A percentile compares a stretch with the other conserved stretches of the same genome.
Conservation (phyloP, 1,139 yeast species). For the Saccharomyces hybrid region DNA sequence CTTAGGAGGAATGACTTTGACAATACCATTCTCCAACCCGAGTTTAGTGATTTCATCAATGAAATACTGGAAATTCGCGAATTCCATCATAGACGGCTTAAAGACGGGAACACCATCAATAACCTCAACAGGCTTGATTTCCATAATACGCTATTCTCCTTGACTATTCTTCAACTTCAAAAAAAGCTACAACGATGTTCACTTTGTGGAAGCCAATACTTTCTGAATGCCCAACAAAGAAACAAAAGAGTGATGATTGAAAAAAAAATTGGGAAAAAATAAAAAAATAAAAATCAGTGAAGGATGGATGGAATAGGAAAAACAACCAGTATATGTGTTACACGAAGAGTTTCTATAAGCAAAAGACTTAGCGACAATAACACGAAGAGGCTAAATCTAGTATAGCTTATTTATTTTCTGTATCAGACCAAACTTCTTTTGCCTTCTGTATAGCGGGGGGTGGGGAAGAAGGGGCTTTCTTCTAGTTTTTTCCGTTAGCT, state of each 20-base stretch:
- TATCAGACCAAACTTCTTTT: not conserved
- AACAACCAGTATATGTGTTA: not conserved
- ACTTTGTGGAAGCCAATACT: not conserved
- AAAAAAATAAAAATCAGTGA: too few species aligned
- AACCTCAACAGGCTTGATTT: slow-evolving; percentile 35
- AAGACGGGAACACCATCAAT: slow-evolving; percentile 52
- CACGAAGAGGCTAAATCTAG: not conserved
- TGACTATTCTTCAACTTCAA: not conserved
- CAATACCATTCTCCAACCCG: slow-evolving; percentile 75
- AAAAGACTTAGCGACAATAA: not conserved
- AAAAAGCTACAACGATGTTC: not conserved
- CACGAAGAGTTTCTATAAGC: not conserved
- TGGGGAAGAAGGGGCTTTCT: not conserved
- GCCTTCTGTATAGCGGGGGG: not conserved
- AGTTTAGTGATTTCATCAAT: slow-evolving; percentile 55
- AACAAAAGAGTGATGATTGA: not conserved
- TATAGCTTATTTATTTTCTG: not conserved
- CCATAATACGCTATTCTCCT: slow-evolving; percentile 2
- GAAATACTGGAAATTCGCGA: slow-evolving; percentile 57
- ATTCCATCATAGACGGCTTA: slow-evolving; percentile 51
- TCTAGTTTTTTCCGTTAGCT: not conserved
- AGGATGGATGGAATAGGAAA: not conserved
- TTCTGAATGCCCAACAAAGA: not conserved
- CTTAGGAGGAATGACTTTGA: slow-evolving; percentile 66
- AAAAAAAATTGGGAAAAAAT: not conserved